Percentiles rank a stretch among this genome's conserved stretches.
Conservation (phyloP, 495 filamentous ascomycete genomes). For the Xylaria sp. region DNA sequence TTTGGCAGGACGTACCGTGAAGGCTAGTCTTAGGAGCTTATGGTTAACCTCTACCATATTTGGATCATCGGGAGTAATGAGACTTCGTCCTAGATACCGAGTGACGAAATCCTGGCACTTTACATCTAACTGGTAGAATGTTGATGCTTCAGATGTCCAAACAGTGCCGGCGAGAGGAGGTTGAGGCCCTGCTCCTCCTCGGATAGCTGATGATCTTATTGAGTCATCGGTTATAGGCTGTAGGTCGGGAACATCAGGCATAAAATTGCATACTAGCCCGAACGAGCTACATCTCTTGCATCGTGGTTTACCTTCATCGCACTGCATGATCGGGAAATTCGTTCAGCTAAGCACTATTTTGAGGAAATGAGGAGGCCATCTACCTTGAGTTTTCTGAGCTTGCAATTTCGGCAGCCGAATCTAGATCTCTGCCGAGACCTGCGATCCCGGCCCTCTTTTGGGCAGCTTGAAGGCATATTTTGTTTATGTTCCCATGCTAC, state of each 20-base stretch:
- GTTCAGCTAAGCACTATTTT: neutral
- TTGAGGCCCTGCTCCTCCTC: constrained; percentile 29
- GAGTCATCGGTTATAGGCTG: constrained; percentile 42
- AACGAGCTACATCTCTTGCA: constrained; percentile 54
- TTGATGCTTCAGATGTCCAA: constrained; percentile 34
- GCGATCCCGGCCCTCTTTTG: constrained; percentile 40
- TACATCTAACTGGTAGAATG: constrained; percentile 44
- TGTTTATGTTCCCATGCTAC: neutral
- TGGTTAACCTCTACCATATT: constrained; percentile 49
- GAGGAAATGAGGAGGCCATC: constrained; percentile 13
- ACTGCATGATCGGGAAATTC: constrained; percentile 36
- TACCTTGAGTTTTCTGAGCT: constrained; percentile 58
- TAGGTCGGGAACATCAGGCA: constrained; percentile 47
- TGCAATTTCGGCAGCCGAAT: constrained; percentile 59
- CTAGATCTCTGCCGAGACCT: constrained; percentile 47
- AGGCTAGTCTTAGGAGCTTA: constrained; percentile 47
- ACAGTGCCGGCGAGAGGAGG: constrained; percentile 42
- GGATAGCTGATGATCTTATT: neutral
- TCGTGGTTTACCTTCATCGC: constrained; percentile 53
- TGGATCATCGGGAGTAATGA: constrained; percentile 45
- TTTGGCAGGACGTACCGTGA: constrained; percentile 39
- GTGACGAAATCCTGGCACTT: constrained; percentile 50
- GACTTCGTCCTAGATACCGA: constrained; percentile 48
- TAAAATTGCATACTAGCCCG: constrained; percentile 54
- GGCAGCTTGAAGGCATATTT: constrained; percentile 30